These are phyloP conservation scores for Phlebiopsis flavidoalba DNA, from an alignment of 768 basidiomycete genomes.

Conservation along the genomic window DNA sequence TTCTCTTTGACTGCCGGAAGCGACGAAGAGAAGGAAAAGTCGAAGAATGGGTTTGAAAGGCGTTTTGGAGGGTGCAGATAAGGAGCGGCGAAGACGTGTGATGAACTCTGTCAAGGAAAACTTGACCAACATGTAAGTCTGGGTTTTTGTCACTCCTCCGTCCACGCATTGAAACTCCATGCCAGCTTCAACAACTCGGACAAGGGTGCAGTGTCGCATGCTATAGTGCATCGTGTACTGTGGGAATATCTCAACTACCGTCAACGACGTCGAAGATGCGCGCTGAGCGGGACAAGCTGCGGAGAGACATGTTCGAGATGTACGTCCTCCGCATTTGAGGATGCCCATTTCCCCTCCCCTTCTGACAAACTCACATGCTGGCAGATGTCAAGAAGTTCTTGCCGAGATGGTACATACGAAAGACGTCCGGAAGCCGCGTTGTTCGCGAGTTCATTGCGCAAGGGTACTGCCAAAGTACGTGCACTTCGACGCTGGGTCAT, in stretches of 20 bases:
- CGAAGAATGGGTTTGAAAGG: constrained; percentile 63
- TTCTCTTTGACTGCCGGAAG: constrained; percentile 53
- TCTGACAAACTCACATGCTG: neutral
- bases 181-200: constrained; percentile 88
- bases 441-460: constrained; percentile 82
- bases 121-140: constrained; percentile 64
- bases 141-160: neutral
- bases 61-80: constrained; percentile 58
- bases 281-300: constrained; percentile 65
- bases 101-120: constrained; percentile 68
- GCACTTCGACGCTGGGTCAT: no score
- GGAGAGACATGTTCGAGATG: constrained; percentile 80
- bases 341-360: no score
- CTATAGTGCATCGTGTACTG: constrained; percentile 80
- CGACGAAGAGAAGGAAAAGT: constrained; percentile 56
- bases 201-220: constrained; percentile 83
- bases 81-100: constrained; percentile 62
- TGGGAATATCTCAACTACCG: constrained; percentile 76
- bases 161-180: neutral
- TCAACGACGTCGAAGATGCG: constrained; percentile 38
- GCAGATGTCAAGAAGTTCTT: constrained; percentile 75
- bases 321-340: constrained; percentile 28
- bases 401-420: constrained; percentile 94
- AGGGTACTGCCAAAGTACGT: constrained; percentile 74
- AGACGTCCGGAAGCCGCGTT: constrained; percentile 80